Conservation (phyloP, 78 protist genomes). For the Dictyostelium capitatum region DNA sequence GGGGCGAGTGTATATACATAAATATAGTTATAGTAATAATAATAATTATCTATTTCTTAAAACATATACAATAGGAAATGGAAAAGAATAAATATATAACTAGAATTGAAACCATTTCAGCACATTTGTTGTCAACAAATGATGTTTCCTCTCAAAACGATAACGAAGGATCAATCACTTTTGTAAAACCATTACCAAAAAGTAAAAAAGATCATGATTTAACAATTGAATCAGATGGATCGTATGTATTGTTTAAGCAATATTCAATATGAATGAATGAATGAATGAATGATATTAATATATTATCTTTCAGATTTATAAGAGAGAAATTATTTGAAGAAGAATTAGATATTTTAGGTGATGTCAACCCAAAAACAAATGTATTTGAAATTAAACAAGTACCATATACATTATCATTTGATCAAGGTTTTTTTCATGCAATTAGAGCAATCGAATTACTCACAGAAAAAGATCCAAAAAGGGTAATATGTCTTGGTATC, state of each 20-base stretch:
- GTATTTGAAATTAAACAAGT: slow-evolving; percentile 45
- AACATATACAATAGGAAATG: not conserved
- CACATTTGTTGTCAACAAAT: slow-evolving; percentile 19
- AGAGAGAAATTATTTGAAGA: slow-evolving; percentile 50
- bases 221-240: slow-evolving; percentile 69
- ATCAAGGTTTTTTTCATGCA: slow-evolving; percentile 80
- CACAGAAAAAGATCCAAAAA: slow-evolving; percentile 52
- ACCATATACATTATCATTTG: slow-evolving; percentile 73
- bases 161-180: not conserved
- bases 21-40: not conserved
- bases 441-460: slow-evolving; percentile 64
- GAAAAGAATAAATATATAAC: not conserved
- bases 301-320: not conserved
- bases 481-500: slow-evolving; percentile 70
- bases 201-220: slow-evolving; percentile 27
- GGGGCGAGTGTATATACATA: not conserved
- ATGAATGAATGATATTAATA: not conserved
- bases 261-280: no score
- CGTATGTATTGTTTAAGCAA: slow-evolving; percentile 47
- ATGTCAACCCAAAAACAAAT: slow-evolving; percentile 25
- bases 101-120: slow-evolving; percentile 8
- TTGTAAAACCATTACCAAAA: not conserved
- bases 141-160: slow-evolving; percentile 11
- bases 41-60: not conserved
- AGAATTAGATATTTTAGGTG: slow-evolving; percentile 67